Base-by-base conservation (phyloP, 2,329 filamentous ascomycete species). In the Alternaria sp. region DNA sequence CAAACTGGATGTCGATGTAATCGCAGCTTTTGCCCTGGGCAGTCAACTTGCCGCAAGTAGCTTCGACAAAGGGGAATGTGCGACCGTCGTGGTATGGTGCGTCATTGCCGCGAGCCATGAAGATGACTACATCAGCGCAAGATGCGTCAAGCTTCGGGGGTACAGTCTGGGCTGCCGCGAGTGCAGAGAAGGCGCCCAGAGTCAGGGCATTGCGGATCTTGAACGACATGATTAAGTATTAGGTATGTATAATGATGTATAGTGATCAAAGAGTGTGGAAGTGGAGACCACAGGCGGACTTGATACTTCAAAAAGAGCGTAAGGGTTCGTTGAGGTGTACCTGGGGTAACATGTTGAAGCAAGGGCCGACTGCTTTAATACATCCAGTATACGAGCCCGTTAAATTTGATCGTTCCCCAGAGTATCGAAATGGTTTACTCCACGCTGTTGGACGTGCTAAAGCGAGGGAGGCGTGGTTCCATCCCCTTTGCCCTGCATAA, bases 131-230 rank as follows among this genome's bases (percentile, higher is more conserved):
- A 66, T 69, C 68, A 54, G 62, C 60, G 63, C 68, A 70, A 59
- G 65, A 46, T 57, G 68, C 68, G 57, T 67, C 61, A 62, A 65
- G 63, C 65, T 70, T 70, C 59, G 67, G 67, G 61, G 65, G 49
- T 68, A 62, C 62, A 57, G 60, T 58, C 71, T 80, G 78, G 53
- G 72, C 78, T 54, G 67, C 62, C 50, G 69, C 69, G 68, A 69
- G 60, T 53, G 65, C 64, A 52, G 67, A 60, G 61, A 73, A 53
- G 58, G 69, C 65, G 60, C 64, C 67, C 56, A 67, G 62, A 58
- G 63, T 60, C 54, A 72, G 58, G 56, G 61, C 54, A 60, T 63
- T 70, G 62, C 69, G 63, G 50, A 65, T 64, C 56, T 65, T 68
- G 55, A 65, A 69, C 59, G 66, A 69, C 65, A 72, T 70, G 67